Conservation (phyloP, 192 early-diverging fungal species). For the Entomortierella chlamydospora region DNA sequence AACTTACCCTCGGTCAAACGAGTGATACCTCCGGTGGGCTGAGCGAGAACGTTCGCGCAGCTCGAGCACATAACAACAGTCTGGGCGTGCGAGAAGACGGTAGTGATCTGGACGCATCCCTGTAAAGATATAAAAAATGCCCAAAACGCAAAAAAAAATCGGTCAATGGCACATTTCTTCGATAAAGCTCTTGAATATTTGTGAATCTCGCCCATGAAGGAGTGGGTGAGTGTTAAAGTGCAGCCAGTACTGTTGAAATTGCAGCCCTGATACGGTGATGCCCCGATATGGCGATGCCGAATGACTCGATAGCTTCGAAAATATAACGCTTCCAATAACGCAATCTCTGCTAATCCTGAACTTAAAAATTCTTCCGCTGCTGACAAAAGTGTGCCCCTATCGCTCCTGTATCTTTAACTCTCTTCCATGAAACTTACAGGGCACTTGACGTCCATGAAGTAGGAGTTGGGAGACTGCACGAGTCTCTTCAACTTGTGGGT, state of each 20-base stretch:
- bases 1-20: slow-evolving; percentile 91
- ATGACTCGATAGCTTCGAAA: no score
- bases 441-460: slow-evolving; percentile 99
- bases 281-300: no score
- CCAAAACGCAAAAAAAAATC: neutral
- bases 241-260: no score
- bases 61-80: slow-evolving; percentile 96
- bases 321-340: neutral
- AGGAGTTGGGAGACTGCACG: slow-evolving; percentile 96
- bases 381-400: neutral
- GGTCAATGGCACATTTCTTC: neutral
- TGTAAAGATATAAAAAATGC: slow-evolving; percentile 7
- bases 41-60: slow-evolving; percentile 97
- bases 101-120: slow-evolving; percentile 98
- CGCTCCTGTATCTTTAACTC: neutral
- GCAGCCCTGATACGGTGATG: no score
- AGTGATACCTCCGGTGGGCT: slow-evolving; percentile 98
- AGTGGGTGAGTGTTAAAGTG: no score
- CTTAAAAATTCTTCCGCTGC: neutral
- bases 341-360: neutral
- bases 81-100: slow-evolving; percentile 99
- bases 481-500: slow-evolving; percentile 97
- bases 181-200: neutral
- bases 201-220: no score
- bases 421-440: slow-evolving; percentile 54